Evolutionary conservation across 371 early-diverging fungal species (phyloP), one percentile per base, ranked within the genome.

Genomic region (Apophysomyces variabilis): DNA sequence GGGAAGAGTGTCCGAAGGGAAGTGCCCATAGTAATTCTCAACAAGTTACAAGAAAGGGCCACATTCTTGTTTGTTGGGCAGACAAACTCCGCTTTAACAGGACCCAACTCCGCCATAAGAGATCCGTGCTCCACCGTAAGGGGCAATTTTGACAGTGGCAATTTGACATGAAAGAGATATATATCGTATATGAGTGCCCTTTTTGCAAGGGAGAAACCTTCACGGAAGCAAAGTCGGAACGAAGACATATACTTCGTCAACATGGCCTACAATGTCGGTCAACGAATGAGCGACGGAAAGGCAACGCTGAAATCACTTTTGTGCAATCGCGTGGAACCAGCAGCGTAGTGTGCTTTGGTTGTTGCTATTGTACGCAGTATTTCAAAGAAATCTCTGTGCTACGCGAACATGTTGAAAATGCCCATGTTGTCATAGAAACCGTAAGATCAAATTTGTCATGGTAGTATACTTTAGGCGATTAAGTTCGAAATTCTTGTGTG

Each of bases 271-370:
- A 57, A 21, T 57, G 57, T 21, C 12, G 37, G 7, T 14, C 37
- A 57, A 57, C 32, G 57, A 57, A 21, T 26, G 26, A 26, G 26
- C 57, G 57, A 18, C 57, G 57, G 6, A 57, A 57, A 57, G 6
- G 14, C 6, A 57, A n/a, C 6, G 8, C 26, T 35, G 57, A 57
- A 26, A 57, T 57, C 26, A 57, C 57, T 5, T 57, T 57, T 57
- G 57, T 57, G 57, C 4, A 21, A 57, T 1, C 26, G 7, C 57
- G 11, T 18, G 37, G 35, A 57, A 21, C 0, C 5, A 57, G 5
- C 11, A 35, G 35, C 6, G 14, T 12, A 14, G 37, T 14, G 6
- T 26, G 57, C 37, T 57, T 57, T 21, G 26, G 57, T 12, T 57
- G 57, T 37, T 57, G 57, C 57, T 57, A 7, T 37, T 57, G 57